Percentiles rank a stretch among this genome's conserved stretches.
Evolutionary conservation across 305 asterid species (phyloP).

Genomic region (Rubia tinctorum): DNA sequence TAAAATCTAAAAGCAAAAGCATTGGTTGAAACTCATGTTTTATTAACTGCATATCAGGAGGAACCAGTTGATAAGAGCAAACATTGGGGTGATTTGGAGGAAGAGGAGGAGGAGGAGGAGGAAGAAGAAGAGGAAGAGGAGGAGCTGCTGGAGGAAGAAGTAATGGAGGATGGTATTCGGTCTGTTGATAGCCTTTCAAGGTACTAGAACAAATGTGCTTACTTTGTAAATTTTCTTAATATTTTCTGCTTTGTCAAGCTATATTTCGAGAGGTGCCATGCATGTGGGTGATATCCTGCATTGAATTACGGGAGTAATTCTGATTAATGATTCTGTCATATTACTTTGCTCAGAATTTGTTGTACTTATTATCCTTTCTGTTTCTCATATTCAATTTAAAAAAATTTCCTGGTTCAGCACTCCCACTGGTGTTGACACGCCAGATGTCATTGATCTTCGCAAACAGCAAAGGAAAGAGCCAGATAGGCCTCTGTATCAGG

Average conservation of each 20-base stretch:
- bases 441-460: conserved; percentile 97
- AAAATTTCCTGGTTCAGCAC: conserved; percentile 47
- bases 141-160: conserved; percentile 83
- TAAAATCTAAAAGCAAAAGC: neutral
- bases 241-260: neutral
- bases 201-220: conserved; percentile 27
- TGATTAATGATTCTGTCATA: neutral
- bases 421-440: conserved; percentile 98
- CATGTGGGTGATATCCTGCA: neutral
- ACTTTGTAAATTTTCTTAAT: neutral
- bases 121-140: conserved; percentile 70
- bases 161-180: conserved; percentile 83
- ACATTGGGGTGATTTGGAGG: conserved; percentile 99
- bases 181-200: conserved; percentile 96
- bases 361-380: neutral
- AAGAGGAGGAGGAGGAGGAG: conserved; percentile 89
- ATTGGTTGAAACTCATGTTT: neutral
- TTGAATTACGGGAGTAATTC: neutral
- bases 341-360: neutral
- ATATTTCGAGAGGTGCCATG: neutral
- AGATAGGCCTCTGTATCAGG: conserved; percentile 95
- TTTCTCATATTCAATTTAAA: conserved; percentile 6
- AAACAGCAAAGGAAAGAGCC: conserved; percentile 99
- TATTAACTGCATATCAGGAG: conserved; percentile 45
- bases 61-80: conserved; percentile 94